phyloP scores from a whole-genome alignment of 306 rosid genomes.

The Gynostemma pentaphyllum region DNA sequence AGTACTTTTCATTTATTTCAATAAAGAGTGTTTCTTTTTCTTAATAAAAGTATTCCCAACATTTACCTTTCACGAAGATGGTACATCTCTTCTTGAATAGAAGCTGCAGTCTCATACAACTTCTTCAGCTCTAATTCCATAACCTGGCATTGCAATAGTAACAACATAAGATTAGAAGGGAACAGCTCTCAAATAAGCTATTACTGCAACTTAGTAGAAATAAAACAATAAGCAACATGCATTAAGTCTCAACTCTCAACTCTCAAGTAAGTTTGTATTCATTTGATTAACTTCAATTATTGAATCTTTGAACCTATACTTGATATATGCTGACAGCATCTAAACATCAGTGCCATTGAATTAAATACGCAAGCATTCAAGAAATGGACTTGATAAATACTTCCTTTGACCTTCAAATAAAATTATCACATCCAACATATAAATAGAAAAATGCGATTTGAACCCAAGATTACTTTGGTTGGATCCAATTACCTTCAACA shows the following conservation, averaged over 20 bases:
- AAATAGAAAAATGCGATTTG: background rate
- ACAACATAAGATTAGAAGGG: background rate
- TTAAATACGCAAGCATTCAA: background rate
- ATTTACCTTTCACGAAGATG: conserved; percentile 78
- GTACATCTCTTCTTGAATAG: conserved; percentile 82
- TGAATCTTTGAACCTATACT: background rate
- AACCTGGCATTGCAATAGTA: conserved; percentile 27
- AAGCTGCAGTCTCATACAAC: conserved; percentile 46
- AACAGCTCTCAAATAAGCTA: background rate
- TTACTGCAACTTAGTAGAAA: background rate
- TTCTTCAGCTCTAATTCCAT: conserved; percentile 84
- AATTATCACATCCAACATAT: background rate
- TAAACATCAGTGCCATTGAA: background rate
- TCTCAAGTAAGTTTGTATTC: background rate
- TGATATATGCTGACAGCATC: background rate
- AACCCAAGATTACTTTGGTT: background rate
- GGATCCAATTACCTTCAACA: background rate
- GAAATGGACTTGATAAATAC: too few relatives aligned
- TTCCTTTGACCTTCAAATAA: too few relatives aligned
- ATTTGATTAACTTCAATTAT: too few relatives aligned
- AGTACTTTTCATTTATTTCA: too few relatives aligned
- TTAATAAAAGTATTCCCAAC: too few relatives aligned
- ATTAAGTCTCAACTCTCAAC: too few relatives aligned
- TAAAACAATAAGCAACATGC: background rate
- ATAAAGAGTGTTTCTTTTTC: too few relatives aligned